Base-by-base conservation (phyloP, 257 asterid species). In the Solanum verrucosum region DNA sequence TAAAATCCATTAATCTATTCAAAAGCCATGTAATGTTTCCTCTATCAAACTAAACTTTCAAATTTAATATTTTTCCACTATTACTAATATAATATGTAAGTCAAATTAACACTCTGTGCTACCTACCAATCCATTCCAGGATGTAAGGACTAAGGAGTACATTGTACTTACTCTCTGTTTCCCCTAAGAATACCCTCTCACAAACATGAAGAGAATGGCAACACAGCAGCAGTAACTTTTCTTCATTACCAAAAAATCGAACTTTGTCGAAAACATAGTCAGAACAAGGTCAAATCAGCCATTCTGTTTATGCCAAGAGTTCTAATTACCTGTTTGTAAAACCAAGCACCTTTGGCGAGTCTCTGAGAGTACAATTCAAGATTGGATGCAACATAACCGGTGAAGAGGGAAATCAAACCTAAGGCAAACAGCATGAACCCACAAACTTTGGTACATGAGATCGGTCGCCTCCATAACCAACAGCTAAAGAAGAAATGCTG, bases 301-400 rank as follows among this genome's bases (percentile, higher is more conserved):
- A 77, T 38, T 40, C 18, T n/a, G 13, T n/a, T 40, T 38, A 42
- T n/a, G 65, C 35, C 33, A 10, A 38, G 11, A 77, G 29, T 38
- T 38, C 18, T 0, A 74, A 37, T 49, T 91, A 95, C 98, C 95
- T 88, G 90, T 89, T 91, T 92, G 67, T 92, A 85, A 87, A 91
- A 93, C 94, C 96, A 90, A 84, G 84, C 27, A 81, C 40, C 27
- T 81, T 18, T 49, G 44, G 9, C 20, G 4, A 81, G 93, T 91
- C 33, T 91, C 85, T 95, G 96, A 46, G 99, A 95, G 91, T 96
- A 96, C 98, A 95, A 93, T 90, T 97, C 99, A 59, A 96, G 94
- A 96, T 97, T 95, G 89, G 99, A 94, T 33, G 95, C 99, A 88
- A 97, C 93, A 90, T 97, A 98, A 40, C 99, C 99, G 25, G 99